These are phyloP conservation scores for Endoconidiophora laricicola DNA, from an alignment of 2,329 filamentous ascomycete genomes.

Conservation along the genomic window DNA sequence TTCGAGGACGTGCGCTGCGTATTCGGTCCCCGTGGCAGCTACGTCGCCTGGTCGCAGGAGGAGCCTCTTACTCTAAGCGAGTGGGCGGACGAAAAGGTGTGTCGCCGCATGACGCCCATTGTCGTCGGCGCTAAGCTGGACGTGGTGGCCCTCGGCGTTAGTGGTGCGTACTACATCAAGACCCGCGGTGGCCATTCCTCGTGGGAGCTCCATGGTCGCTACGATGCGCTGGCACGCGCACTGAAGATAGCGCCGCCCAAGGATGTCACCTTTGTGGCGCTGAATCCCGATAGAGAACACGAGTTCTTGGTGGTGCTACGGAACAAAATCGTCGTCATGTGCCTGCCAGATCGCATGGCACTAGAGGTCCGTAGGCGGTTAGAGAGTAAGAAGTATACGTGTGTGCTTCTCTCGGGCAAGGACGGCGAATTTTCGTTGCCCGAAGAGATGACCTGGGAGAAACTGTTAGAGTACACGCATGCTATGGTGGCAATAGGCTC, in stretches of 20 bases:
- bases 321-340: slow-evolving; percentile 9
- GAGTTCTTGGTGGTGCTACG: slow-evolving; percentile 9
- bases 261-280: slow-evolving; percentile 11
- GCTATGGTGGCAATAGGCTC: slow-evolving; percentile 10
- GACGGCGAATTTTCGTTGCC: slow-evolving; percentile 10
- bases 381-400: slow-evolving; percentile 4
- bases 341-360: slow-evolving; percentile 8
- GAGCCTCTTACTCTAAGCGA: slow-evolving; percentile 8
- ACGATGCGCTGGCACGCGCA: slow-evolving; percentile 8
- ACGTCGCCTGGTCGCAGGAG: slow-evolving; percentile 7
- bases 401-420: slow-evolving; percentile 6
- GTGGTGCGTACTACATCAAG: slow-evolving; percentile 10
- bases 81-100: slow-evolving; percentile 2
- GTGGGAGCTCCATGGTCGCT: slow-evolving; percentile 8
- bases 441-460: slow-evolving; percentile 8
- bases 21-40: slow-evolving; percentile 8
- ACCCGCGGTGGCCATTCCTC: slow-evolving; percentile 4
- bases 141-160: slow-evolving; percentile 8
- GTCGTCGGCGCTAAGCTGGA: slow-evolving; percentile 7
- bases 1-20: slow-evolving; percentile 9
- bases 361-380: slow-evolving; percentile 5
- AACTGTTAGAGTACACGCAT: slow-evolving; percentile 11
- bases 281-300: slow-evolving; percentile 8
- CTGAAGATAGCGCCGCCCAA: slow-evolving; percentile 3
- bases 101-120: slow-evolving; percentile 8